Evolutionary conservation across 2,329 filamentous ascomycete species (phyloP).

Genomic region (Cladosporium phlei): DNA sequence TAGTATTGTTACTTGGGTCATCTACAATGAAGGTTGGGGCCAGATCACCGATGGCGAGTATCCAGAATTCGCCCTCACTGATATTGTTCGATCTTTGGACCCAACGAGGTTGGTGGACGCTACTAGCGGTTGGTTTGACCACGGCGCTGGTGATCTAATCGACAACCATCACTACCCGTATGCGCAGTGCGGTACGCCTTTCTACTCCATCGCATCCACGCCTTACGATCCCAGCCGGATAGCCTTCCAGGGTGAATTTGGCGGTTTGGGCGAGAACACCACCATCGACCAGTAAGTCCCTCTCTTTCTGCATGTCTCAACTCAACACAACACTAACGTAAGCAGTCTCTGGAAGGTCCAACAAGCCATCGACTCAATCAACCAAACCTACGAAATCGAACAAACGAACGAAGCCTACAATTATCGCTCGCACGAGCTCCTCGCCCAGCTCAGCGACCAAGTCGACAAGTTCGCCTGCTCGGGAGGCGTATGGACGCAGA

Average conservation of each 20-base stretch:
- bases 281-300: conserved; percentile 47
- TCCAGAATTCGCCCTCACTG: conserved; percentile 55
- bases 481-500: conserved; percentile 68
- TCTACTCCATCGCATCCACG: conserved; percentile 54
- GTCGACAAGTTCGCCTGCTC: conserved; percentile 57
- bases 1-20: conserved; percentile 61
- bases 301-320: too few species aligned
- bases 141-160: conserved; percentile 62
- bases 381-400: conserved; percentile 65
- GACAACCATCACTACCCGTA: conserved; percentile 70
- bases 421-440: conserved; percentile 55
- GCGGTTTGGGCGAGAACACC: conserved; percentile 63
- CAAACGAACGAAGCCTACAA: conserved; percentile 58
- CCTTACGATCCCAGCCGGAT: conserved; percentile 58
- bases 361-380: conserved; percentile 55
- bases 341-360: conserved; percentile 57
- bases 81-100: conserved; percentile 54
- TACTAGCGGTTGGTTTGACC: conserved; percentile 62
- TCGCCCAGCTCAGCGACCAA: conserved; percentile 46
- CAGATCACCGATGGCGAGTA: conserved; percentile 48
- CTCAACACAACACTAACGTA: conserved; percentile 43
- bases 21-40: conserved; percentile 71
- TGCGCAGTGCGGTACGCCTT: conserved; percentile 66
- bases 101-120: conserved; percentile 61
- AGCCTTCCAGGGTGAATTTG: conserved; percentile 67